phyloP scores from a whole-genome alignment of 345 rosid genomes.

The Syzygium aromaticum region DNA sequence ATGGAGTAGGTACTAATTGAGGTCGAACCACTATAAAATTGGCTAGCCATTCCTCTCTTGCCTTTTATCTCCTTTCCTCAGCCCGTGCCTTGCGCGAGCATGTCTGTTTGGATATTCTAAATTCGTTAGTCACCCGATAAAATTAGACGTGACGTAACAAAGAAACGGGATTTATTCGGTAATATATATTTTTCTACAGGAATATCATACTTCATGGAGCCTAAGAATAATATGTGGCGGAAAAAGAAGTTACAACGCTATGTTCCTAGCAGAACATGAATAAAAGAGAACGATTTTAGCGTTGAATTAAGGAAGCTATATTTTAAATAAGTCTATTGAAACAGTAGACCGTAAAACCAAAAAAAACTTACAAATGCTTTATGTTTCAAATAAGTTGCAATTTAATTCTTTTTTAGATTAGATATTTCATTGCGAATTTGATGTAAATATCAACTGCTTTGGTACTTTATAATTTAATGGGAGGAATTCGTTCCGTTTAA shows the following conservation, averaged over 20 bases:
- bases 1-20: accelerated
- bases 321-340: too few species aligned
- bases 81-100: background rate
- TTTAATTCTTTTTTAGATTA: too few species aligned
- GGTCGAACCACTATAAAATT: background rate
- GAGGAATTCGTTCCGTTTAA: too few species aligned
- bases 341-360: background rate
- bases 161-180: background rate
- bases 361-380: background rate
- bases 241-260: background rate
- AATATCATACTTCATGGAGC: background rate
- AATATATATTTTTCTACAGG: too few species aligned
- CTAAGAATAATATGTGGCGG: background rate
- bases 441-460: too few species aligned
- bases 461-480: too few species aligned
- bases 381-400: background rate
- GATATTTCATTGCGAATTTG: background rate
- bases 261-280: background rate
- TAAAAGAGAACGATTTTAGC: background rate
- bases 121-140: background rate
- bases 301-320: background rate
- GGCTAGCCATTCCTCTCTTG: background rate
- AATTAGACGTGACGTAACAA: background rate
- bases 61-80: background rate
- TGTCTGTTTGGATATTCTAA: background rate